phyloP scores from a whole-genome alignment of 2,329 filamentous ascomycete genomes.

The Thelonectria olida region DNA sequence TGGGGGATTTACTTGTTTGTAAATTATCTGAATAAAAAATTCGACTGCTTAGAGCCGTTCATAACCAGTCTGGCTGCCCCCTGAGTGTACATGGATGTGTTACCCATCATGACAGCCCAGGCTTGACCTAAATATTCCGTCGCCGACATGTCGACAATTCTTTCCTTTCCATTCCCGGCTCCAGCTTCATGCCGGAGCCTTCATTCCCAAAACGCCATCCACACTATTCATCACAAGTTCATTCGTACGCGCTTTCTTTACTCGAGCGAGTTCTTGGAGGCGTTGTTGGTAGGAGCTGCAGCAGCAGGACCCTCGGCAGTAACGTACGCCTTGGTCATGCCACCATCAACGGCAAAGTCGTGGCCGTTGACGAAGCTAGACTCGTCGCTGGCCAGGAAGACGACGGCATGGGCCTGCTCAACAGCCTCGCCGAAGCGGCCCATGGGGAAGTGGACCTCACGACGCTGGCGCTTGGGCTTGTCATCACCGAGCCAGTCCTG shows the following conservation, averaged over 20 bases:
- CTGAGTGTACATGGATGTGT: background rate
- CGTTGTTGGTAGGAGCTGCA: conserved; percentile 67
- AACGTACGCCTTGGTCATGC: conserved; percentile 92
- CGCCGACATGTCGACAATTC: background rate
- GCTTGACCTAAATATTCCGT: background rate
- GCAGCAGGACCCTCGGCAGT: conserved; percentile 69
- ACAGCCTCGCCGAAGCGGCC: conserved; percentile 93
- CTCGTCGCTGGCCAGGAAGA: conserved; percentile 90
- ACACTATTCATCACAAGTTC: conserved; percentile 8
- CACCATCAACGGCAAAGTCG: conserved; percentile 95
- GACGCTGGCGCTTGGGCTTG: conserved; percentile 78
- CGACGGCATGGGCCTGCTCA: conserved; percentile 88
- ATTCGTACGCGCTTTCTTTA: conserved; percentile 20
- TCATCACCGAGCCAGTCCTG: conserved; percentile 96
- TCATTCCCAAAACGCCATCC: conserved; percentile 18
- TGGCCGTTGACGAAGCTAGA: conserved; percentile 89
- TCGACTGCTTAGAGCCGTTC: conserved; percentile 10
- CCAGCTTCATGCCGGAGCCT: background rate
- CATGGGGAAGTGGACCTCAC: conserved; percentile 89
- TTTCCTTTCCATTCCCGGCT: conserved; percentile 20
- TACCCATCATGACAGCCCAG: background rate
- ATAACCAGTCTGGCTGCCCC: background rate
- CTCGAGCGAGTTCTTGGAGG: conserved; percentile 58
- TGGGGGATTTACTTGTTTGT: conserved; percentile 29
- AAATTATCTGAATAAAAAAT: conserved; percentile 27